Conservation (phyloP, 2,329 filamentous ascomycete species). For the Paecilomyces sp. region DNA sequence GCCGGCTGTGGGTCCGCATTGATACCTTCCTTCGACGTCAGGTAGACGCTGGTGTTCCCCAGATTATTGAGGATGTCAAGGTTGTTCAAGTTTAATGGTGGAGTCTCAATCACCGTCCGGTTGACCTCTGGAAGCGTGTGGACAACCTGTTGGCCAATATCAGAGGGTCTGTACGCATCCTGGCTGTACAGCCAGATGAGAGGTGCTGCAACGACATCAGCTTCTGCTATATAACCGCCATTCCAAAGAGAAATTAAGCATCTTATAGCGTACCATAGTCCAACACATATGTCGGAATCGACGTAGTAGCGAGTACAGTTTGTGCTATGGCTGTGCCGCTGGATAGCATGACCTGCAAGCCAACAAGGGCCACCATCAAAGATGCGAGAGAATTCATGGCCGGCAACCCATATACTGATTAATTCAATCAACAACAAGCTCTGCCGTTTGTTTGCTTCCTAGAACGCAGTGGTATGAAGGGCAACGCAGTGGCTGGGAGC, state of each 20-base stretch:
- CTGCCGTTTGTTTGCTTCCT: too few species aligned
- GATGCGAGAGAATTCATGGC: background rate
- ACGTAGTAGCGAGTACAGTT: constrained; percentile 4
- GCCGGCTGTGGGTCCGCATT: constrained; percentile 31
- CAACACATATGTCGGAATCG: constrained; percentile 37
- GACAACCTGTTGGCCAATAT: constrained; percentile 39
- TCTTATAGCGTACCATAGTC: constrained; percentile 34
- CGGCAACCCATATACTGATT: background rate
- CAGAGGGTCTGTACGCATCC: constrained; percentile 45
- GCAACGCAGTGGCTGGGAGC: background rate
- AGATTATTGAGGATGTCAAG: constrained; percentile 41
- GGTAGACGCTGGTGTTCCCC: constrained; percentile 40
- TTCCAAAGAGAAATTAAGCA: background rate
- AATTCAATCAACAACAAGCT: background rate
- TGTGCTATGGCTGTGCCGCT: background rate
- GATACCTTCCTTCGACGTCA: constrained; percentile 45
- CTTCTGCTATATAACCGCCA: background rate
- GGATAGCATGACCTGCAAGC: background rate
- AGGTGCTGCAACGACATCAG: constrained; percentile 33
- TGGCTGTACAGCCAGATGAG: constrained; percentile 44
- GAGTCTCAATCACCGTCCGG: constrained; percentile 30
- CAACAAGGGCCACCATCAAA: background rate
- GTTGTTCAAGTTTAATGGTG: constrained; percentile 40
- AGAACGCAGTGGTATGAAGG: too few species aligned
- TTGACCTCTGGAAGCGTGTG: constrained; percentile 42